A percentile compares a stretch with the other conserved stretches of the same genome.
phyloP scores from a whole-genome alignment of 352 stramenopile species.

The Pilasporangium apinafurcum region DNA sequence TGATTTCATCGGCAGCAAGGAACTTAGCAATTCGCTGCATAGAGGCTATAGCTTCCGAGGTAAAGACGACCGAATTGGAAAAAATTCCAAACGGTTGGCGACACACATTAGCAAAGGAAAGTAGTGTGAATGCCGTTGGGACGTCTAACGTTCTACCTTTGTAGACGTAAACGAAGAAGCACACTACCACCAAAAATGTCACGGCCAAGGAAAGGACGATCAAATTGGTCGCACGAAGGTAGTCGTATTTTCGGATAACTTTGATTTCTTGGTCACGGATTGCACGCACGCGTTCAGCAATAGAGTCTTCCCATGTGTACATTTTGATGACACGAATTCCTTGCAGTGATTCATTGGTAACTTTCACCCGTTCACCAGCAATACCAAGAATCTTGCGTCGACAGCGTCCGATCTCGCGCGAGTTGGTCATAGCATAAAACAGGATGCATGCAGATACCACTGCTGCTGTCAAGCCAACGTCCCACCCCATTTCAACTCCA shows the following conservation, averaged over 20 bases:
- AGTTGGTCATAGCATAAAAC: conserved; percentile 17
- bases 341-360: conserved; percentile 91
- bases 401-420: conserved; percentile 17
- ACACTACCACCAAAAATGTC: conserved; percentile 10
- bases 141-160: conserved; percentile 12
- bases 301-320: conserved; percentile 74
- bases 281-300: conserved; percentile 19
- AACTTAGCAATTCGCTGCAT: conserved; percentile 24
- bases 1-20: conserved; percentile 21
- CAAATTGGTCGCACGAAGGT: conserved; percentile 20
- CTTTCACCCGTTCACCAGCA: conserved; percentile 79
- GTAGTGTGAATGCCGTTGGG: conserved; percentile 16
- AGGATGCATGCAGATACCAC: conserved; percentile 4
- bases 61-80: conserved; percentile 22
- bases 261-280: conserved; percentile 39
- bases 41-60: conserved; percentile 15
- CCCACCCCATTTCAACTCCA: conserved; percentile 6
- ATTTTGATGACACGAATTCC: conserved; percentile 90
- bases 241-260: conserved; percentile 26
- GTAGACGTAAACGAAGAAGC: conserved; percentile 17
- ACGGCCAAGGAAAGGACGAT: conserved; percentile 12
- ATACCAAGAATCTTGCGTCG: conserved; percentile 32
- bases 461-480: conserved; percentile 13
- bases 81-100: conserved; percentile 29
- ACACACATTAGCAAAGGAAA: conserved; percentile 24